These are phyloP conservation scores for Scedosporium dehoogii DNA, from an alignment of 2,329 filamentous ascomycete genomes.

Conservation along the genomic window DNA sequence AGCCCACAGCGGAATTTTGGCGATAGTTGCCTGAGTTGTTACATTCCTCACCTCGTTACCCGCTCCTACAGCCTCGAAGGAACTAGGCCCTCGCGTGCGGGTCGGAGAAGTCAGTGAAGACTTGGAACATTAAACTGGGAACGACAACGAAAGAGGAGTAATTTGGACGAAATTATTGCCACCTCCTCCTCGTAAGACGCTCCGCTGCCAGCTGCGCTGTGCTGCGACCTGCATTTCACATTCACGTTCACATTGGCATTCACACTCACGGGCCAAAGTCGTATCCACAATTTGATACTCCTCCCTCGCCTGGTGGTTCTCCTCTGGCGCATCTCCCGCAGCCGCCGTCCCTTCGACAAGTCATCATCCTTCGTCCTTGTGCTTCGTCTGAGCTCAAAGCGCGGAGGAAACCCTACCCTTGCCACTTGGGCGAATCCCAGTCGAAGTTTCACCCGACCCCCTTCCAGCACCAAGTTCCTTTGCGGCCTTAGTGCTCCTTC, in stretches of 20 bases:
- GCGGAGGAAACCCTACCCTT: not conserved
- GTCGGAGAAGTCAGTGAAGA: too few relatives aligned
- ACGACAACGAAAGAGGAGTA: not conserved
- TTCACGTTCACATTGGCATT: not conserved
- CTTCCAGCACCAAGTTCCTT: not conserved
- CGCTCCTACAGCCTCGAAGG: too few relatives aligned
- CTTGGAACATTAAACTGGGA: not conserved
- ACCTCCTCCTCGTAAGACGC: not conserved
- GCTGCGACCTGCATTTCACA: constrained; percentile 5
- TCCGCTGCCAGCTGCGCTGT: not conserved
- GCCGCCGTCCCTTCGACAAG: not conserved
- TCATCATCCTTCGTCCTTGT: not conserved
- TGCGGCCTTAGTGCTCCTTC: not conserved
- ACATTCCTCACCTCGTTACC: too few relatives aligned
- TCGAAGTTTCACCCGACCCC: not conserved
- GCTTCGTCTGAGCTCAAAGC: not conserved
- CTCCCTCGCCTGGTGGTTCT: not conserved
- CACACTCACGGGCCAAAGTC: not conserved
- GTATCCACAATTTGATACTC: not conserved
- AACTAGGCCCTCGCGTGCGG: too few relatives aligned
- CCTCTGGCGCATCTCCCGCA: not conserved
- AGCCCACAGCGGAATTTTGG: not conserved
- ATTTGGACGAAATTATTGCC: not conserved
- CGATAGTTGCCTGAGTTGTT: too few relatives aligned
- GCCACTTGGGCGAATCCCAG: not conserved